Evolutionary conservation across 805 yeast genomes (phyloP).

Genomic region (Lipomyces orientalis): DNA sequence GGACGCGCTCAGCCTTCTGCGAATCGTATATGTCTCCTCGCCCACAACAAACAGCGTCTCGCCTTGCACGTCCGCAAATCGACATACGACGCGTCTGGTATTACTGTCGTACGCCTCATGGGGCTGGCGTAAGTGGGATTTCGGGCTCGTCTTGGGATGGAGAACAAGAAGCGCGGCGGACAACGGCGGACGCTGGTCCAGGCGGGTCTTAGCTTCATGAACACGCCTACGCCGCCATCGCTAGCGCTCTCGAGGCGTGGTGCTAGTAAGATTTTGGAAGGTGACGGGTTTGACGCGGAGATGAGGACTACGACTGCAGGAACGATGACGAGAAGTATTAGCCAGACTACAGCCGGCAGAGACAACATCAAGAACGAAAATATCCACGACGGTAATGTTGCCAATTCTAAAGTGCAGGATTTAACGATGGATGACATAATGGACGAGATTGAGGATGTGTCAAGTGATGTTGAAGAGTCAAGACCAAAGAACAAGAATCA

Average conservation of each 20-base stretch:
- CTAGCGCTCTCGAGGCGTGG: neutral
- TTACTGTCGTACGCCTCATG: neutral
- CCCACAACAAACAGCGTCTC: neutral
- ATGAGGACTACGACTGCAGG: neutral
- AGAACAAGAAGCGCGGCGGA: neutral
- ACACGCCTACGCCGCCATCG: neutral
- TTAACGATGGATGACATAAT: neutral
- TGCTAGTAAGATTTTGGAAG: neutral
- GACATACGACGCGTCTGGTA: neutral
- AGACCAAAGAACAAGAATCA: neutral
- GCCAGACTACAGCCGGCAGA: neutral
- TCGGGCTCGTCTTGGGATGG: neutral
- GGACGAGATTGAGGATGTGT: conserved; percentile 4
- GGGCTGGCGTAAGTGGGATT: neutral
- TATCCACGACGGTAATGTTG: neutral
- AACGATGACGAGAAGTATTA: neutral
- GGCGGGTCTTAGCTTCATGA: neutral
- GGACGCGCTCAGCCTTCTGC: neutral
- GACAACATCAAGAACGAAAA: neutral
- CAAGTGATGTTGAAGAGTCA: neutral
- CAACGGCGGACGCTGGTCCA: neutral
- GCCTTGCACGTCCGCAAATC: neutral
- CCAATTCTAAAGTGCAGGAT: neutral
- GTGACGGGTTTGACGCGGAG: neutral
- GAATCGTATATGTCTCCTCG: neutral